Evolutionary conservation across 1,284 basidiomycete species (phyloP), one percentile per base, ranked within the genome.

Genomic region (Leccinum fuscescens): DNA sequence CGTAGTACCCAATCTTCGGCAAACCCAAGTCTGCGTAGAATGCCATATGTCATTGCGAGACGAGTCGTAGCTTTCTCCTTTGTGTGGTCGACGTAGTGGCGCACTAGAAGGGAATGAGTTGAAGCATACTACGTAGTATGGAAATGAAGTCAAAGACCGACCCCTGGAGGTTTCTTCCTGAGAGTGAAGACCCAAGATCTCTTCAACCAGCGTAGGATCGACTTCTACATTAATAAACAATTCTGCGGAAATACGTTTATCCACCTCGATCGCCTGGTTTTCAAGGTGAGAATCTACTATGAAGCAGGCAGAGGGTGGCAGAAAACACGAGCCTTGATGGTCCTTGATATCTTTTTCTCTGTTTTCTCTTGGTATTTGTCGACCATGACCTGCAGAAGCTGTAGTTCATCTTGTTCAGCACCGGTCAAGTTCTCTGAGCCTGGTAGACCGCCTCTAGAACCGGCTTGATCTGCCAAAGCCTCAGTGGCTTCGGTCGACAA

Each of bases 291-390:
- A 42, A 17, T 50, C 29, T 31, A 31, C 20, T 44, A 48, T 63
- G 63, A 29, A 11, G 9, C n/a, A 49, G 35, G 33, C 22, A 59
- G 12, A 42, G 56, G 8, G 52, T 31, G 33, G 29, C n/a, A 17
- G 35, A 15, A 54, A 20, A 42, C 51, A 62, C 61, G 60, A 63
- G 78, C 83, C 75, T 83, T 85, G 61, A 85, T 64, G 31, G 77
- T 74, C 68, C 94, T 83, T 2, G 80, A 75, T 57, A 96, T 86
- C 67, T 98, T 96, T 75, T 91, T 96, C 71, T 98, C 94, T 2
- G 86, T 90, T 67, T 88, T 93, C 15, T 96, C 93, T 68, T 96
- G 92, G 33, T 92, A 78, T 67, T 86, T 88, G 65, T 98, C 94
- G 0, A 95, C 83, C 51, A 94, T 70, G 57, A 69, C 75, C 74